These are phyloP conservation scores for Immersiella caudata DNA, from an alignment of 495 filamentous ascomycete genomes.

Conservation along the genomic window DNA sequence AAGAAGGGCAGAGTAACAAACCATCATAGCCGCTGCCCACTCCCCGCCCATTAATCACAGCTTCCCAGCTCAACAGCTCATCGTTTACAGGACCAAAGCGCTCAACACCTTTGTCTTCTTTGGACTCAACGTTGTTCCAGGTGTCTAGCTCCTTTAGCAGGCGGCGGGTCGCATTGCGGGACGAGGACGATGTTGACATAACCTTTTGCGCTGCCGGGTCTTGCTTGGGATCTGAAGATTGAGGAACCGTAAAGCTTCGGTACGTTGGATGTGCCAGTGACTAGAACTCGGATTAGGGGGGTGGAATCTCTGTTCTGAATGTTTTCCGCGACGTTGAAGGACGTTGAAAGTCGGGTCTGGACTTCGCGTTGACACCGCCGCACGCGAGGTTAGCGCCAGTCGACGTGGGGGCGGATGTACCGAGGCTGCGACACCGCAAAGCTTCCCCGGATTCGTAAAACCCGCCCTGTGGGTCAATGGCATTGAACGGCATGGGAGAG, in stretches of 20 bases:
- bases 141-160: conserved; percentile 47
- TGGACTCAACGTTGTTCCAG: conserved; percentile 43
- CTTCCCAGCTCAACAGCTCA: conserved; percentile 75
- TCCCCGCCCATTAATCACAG: conserved; percentile 72
- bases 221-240: background rate
- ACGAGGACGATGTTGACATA: conserved; percentile 8
- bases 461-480: background rate
- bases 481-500: too few species aligned
- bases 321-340: background rate
- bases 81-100: conserved; percentile 73
- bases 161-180: conserved; percentile 44
- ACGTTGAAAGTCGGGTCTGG: background rate
- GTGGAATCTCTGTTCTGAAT: background rate
- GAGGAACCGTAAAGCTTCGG: too few species aligned
- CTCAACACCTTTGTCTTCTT: conserved; percentile 49
- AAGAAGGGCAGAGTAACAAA: conserved; percentile 30
- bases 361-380: background rate
- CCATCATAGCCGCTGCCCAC: conserved; percentile 71
- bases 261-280: too few species aligned
- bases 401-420: background rate
- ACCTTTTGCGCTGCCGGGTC: background rate
- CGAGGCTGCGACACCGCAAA: background rate
- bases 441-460: conserved; percentile 12
- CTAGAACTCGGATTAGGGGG: too few species aligned
- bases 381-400: background rate